Evolutionary conservation across 2,329 filamentous ascomycete genomes (phyloP).

Genomic region (Sporothrix brunneoviolacea): DNA sequence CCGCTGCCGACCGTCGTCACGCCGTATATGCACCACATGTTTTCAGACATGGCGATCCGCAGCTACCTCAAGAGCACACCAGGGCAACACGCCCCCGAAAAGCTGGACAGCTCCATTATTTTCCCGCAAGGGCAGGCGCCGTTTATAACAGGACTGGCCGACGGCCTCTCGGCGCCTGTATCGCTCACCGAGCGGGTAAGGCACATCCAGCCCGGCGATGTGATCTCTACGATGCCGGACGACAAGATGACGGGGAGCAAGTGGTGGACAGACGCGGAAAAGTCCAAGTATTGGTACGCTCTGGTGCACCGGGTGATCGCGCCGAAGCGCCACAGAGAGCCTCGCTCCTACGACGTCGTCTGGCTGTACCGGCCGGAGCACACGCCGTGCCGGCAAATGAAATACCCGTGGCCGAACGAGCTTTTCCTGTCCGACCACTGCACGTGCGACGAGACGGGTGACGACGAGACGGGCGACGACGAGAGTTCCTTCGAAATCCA

Average conservation of each 20-base stretch:
- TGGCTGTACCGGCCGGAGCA: constrained; percentile 70
- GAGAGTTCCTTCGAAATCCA: constrained; percentile 37
- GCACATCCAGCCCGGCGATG: constrained; percentile 38
- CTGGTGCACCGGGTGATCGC: constrained; percentile 55
- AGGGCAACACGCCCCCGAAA: constrained; percentile 20
- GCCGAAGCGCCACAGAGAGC: no score
- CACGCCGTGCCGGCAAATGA: constrained; percentile 60
- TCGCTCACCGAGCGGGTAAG: constrained; percentile 12
- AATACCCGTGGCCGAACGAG: constrained; percentile 66
- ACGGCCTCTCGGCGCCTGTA: not conserved
- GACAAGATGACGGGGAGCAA: constrained; percentile 39
- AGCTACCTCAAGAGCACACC: constrained; percentile 41
- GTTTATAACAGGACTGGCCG: not conserved
- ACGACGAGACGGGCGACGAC: constrained; percentile 29
- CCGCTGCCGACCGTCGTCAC: constrained; percentile 57
- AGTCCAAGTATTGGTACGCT: constrained; percentile 58
- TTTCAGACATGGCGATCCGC: constrained; percentile 56
- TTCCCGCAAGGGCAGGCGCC: constrained; percentile 6
- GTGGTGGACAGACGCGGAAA: constrained; percentile 47
- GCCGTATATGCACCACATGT: constrained; percentile 58
- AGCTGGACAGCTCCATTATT: not conserved
- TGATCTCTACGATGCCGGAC: constrained; percentile 43
- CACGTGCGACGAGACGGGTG: constrained; percentile 47
- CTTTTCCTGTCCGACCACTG: constrained; percentile 73
- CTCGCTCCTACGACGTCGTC: constrained; percentile 54